Evolutionary conservation across 1,284 basidiomycete genomes (phyloP).

Genomic region (Anthracocystis walkeri): DNA sequence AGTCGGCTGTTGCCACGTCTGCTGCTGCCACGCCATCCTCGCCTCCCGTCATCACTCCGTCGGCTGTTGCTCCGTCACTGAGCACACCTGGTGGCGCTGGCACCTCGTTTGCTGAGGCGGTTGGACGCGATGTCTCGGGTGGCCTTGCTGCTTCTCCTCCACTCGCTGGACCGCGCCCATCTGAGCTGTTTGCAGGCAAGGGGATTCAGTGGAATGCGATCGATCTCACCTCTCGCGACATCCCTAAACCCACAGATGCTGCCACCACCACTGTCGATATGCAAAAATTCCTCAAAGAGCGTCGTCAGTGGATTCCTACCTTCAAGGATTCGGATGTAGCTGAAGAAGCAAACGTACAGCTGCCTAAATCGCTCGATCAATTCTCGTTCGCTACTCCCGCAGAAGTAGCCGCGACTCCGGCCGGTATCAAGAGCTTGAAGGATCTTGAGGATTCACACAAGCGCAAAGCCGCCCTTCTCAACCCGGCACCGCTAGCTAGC

Average conservation of each 20-base stretch:
- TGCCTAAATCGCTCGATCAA: constrained; percentile 41
- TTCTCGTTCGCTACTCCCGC: constrained; percentile 31
- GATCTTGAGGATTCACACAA: constrained; percentile 60
- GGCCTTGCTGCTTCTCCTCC: constrained; percentile 18
- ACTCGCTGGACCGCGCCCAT: constrained; percentile 37
- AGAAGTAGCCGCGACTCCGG: constrained; percentile 18
- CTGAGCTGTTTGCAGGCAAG: constrained; percentile 62
- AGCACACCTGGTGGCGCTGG: constrained; percentile 21
- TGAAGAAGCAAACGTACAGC: constrained; percentile 22
- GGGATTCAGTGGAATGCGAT: constrained; percentile 61
- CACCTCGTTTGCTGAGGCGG: constrained; percentile 24
- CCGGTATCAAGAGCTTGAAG: constrained; percentile 52
- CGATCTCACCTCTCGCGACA: constrained; percentile 46
- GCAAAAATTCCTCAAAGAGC: constrained; percentile 60
- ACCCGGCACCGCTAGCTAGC: constrained; percentile 22
- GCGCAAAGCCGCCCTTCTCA: constrained; percentile 48
- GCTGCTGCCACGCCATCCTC: constrained; percentile 4
- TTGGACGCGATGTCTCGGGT: constrained; percentile 19
- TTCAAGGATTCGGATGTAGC: constrained; percentile 41
- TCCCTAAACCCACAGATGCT: constrained; percentile 28
- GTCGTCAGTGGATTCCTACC: constrained; percentile 58
- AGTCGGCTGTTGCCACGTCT: constrained; percentile 10
- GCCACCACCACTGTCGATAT: constrained; percentile 41
- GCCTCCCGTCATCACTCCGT: constrained; percentile 30
- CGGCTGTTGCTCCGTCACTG: constrained; percentile 27